Evolutionary conservation across 2,329 filamentous ascomycete species (phyloP), one percentile per base, ranked within the genome.

Genomic region (Talaromyces sp.): DNA sequence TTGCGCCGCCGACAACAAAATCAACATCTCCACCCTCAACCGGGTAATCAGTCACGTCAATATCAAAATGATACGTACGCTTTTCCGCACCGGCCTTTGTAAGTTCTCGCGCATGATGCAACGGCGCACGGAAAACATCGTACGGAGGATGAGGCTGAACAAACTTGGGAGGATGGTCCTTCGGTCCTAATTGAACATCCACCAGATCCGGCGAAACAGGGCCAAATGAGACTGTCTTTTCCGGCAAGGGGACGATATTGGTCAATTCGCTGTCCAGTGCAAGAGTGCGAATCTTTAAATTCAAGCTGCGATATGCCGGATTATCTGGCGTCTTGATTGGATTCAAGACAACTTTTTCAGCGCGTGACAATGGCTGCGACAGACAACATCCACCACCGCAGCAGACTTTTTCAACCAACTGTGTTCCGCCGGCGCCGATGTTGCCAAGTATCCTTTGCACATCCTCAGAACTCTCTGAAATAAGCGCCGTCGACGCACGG

Each of bases 121-220:
- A 86, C 68, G 89, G 92, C n/a, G 94, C 93, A 0, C 93, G 90
- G 78, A 91, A 96, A 67, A 98, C 93, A 69, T 94, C 85, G 78
- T 96, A 95, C 0, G 95, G 95, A 64, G 92, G 92, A 76, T 99
- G 95, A 31, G 95, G 95, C 75, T 97, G 92, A 62, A 99, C 93
- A 73, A 93, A 99, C 66, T 84, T 85, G 7, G 95, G 95, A 19
- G 95, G 94, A 74, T 94, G 90, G 59, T 82, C 78, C 62, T 78
- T 70, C 13, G 80, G 77, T 3, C 74, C 78, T 19, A 77, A 61
- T 43, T 73, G 65, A 65, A 77, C 69, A 65, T 75, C 69, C 27
- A 74, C 69, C 5, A 73, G 72, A 3, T 74, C 75, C 72, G 75
- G 67, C 66, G 75, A 71, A 16, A 80, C 73, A 66, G 41, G 77